Evolutionary conservation across 352 stramenopile species (phyloP).

Genomic region (Globisporangium parvum): DNA sequence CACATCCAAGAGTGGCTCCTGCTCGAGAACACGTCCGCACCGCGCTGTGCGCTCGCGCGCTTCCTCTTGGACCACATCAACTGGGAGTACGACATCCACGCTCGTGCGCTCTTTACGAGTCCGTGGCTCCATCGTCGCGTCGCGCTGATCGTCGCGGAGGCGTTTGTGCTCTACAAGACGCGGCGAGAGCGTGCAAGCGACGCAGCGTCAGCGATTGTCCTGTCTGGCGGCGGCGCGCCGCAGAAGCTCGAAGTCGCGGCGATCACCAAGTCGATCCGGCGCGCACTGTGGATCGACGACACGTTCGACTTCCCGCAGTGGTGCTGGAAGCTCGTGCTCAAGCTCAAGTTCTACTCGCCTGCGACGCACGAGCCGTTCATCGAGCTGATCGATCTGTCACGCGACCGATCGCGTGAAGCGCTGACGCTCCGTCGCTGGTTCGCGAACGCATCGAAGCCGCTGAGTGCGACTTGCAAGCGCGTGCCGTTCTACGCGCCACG

Average conservation of each 20-base stretch:
- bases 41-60: slow-evolving; percentile 54
- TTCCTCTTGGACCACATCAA: slow-evolving; percentile 83
- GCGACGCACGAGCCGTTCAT: slow-evolving; percentile 60
- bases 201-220: slow-evolving; percentile 27
- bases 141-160: slow-evolving; percentile 71
- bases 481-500: slow-evolving; percentile 56
- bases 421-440: slow-evolving; percentile 78
- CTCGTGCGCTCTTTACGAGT: slow-evolving; percentile 52
- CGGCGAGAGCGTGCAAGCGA: slow-evolving; percentile 33
- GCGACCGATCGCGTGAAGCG: slow-evolving; percentile 65
- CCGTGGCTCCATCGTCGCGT: slow-evolving; percentile 74
- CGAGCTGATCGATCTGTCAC: slow-evolving; percentile 61
- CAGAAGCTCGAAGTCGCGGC: slow-evolving; percentile 47
- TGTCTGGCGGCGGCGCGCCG: slow-evolving; percentile 37
- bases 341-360: slow-evolving; percentile 78
- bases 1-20: slow-evolving; percentile 80
- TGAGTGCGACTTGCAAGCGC: slow-evolving; percentile 14
- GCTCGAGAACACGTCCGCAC: slow-evolving; percentile 59
- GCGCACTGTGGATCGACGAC: slow-evolving; percentile 55
- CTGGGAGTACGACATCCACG: slow-evolving; percentile 78
- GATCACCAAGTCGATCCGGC: slow-evolving; percentile 72
- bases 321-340: slow-evolving; percentile 83
- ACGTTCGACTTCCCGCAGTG: slow-evolving; percentile 76
- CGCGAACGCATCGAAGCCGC: slow-evolving; percentile 27
- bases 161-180: slow-evolving; percentile 61